A percentile compares a stretch with the other conserved stretches of the same genome.
These are phyloP conservation scores for Agaricus subrufescens DNA, from an alignment of 768 basidiomycete genomes.

Conservation along the genomic window DNA sequence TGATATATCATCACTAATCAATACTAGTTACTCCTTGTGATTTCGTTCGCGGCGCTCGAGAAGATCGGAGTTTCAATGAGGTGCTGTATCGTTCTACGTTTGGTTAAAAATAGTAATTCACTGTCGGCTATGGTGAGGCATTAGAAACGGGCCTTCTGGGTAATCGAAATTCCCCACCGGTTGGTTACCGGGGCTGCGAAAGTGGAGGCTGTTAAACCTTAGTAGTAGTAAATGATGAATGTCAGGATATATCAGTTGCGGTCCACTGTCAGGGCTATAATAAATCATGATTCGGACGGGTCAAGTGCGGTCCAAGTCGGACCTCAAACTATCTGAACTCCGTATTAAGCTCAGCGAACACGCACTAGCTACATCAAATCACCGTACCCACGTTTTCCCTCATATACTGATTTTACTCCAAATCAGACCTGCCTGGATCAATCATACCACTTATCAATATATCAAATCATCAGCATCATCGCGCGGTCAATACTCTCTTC, in stretches of 20 bases:
- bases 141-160: neutral
- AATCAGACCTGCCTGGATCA: neutral
- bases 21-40: neutral
- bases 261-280: no score
- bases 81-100: neutral
- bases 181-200: neutral
- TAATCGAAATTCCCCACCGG: neutral
- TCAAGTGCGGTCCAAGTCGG: neutral
- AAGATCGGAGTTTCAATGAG: neutral
- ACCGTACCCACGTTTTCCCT: conserved; percentile 7
- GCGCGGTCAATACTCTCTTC: neutral
- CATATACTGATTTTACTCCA: conserved; percentile 1
- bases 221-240: neutral
- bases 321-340: neutral
- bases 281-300: neutral
- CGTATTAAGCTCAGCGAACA: conserved; percentile 1
- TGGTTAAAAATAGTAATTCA: neutral
- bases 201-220: neutral
- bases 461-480: conserved; percentile 1
- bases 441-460: conserved; percentile 1
- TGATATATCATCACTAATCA: conserved; percentile 10
- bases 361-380: conserved; percentile 7
- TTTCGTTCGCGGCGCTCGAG: neutral
- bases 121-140: neutral
- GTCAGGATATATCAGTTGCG: neutral